phyloP scores from a whole-genome alignment of 345 rosid genomes.

The Sisymbrium altissimum region DNA sequence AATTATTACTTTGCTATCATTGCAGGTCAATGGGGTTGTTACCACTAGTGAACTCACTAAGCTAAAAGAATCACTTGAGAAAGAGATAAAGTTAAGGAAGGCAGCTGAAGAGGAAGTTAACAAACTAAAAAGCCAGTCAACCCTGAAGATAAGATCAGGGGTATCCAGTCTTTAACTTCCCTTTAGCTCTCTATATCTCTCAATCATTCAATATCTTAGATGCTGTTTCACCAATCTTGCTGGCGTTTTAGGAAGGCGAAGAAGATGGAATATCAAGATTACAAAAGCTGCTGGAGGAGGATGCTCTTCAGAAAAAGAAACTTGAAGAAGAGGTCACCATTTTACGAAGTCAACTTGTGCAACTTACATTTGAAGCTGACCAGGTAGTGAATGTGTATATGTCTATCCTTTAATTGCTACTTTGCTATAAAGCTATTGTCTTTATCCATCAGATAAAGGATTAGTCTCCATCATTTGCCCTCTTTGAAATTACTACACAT shows the following conservation, averaged over 20 bases:
- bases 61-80: constrained; percentile 55
- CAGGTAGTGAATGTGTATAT: constrained; percentile 53
- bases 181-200: background rate
- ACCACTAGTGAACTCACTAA: constrained; percentile 49
- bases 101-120: constrained; percentile 79
- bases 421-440: background rate
- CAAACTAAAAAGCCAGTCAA: constrained; percentile 63
- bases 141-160: constrained; percentile 51
- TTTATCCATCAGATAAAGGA: constrained; percentile 5
- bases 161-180: constrained; percentile 41
- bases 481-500: background rate
- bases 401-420: background rate
- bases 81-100: constrained; percentile 67
- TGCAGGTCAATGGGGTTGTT: constrained; percentile 42
- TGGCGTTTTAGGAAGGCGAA: constrained; percentile 52
- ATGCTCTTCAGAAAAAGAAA: constrained; percentile 65
- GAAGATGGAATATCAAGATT: constrained; percentile 69
- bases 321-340: constrained; percentile 78
- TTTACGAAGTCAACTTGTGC: constrained; percentile 77
- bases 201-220: background rate
- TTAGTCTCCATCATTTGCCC: background rate
- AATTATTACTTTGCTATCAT: background rate
- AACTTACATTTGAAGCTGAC: constrained; percentile 85
- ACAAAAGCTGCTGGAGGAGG: constrained; percentile 75
- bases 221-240: constrained; percentile 23